Percentiles rank a stretch among this genome's conserved stretches.
These are phyloP conservation scores for Carpinus viminea DNA, from an alignment of 306 rosid species.

Conservation along the genomic window DNA sequence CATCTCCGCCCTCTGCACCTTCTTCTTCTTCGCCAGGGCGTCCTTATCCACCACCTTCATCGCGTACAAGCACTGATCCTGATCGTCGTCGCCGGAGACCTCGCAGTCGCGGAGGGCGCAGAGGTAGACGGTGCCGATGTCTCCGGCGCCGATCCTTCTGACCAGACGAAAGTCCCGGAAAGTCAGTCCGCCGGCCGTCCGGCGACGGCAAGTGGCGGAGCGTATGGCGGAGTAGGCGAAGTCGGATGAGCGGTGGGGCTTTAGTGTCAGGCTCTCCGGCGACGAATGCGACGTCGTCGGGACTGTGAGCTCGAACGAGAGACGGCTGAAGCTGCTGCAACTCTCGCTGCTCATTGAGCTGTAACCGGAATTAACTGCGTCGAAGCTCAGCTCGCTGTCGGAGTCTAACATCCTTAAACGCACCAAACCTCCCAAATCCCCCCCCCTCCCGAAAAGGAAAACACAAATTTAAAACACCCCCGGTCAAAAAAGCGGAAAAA, in stretches of 20 bases:
- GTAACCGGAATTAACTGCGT: slow-evolving; percentile 56
- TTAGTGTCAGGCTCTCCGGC: slow-evolving; percentile 52
- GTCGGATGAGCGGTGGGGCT: slow-evolving; percentile 95
- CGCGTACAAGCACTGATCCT: slow-evolving; percentile 51
- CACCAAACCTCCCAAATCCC: background rate
- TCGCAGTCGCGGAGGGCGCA: slow-evolving; percentile 55
- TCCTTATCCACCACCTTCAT: slow-evolving; percentile 98
- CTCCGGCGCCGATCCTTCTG: slow-evolving; percentile 88
- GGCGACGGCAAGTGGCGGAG: slow-evolving; percentile 45
- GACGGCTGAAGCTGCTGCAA: slow-evolving; percentile 91
- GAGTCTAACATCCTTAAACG: slow-evolving; percentile 66
- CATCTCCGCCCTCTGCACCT: slow-evolving; percentile 82
- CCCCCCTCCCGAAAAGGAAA: background rate
- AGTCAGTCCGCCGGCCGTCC: slow-evolving; percentile 45
- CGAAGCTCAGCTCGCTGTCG: slow-evolving; percentile 52
- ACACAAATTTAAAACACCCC: background rate
- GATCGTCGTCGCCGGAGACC: slow-evolving; percentile 26
- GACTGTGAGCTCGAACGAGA: slow-evolving; percentile 69
- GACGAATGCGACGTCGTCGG: slow-evolving; percentile 31
- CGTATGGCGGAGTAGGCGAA: slow-evolving; percentile 85
- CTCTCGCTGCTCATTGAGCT: slow-evolving; percentile 88
- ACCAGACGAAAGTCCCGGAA: slow-evolving; percentile 80
- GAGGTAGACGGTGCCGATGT: slow-evolving; percentile 89
- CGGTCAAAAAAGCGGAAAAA: background rate
- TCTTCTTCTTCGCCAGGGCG: slow-evolving; percentile 75